Evolutionary conservation across 2,329 filamentous ascomycete genomes (phyloP), one percentile per base, ranked within the genome.

Genomic region (Venturia pyrina): DNA sequence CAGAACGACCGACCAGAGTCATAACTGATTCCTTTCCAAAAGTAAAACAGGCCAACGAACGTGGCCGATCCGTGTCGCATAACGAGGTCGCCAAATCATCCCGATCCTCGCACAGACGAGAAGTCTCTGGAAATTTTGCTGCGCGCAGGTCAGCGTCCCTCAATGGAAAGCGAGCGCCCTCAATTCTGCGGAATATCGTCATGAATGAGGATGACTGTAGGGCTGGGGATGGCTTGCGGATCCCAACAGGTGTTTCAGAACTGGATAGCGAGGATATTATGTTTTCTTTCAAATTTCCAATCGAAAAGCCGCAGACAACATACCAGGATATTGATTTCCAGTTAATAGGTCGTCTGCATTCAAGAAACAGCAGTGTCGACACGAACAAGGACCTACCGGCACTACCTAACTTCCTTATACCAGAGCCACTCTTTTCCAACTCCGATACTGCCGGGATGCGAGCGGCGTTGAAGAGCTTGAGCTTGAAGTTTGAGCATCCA

Each of bases 351-450:
- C 7, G 7, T 11, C 32, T 37, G 13, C 53, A 59, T 13, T 59
- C 53, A 3, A 59, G 53, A n/a, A 59, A 59, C 53, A 43, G 40
- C 60, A 62, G 40, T 15, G 19, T 57, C 41, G 32, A 61, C n/a
- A 21, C 28, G 15, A 43, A 67, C 34, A 66, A 67, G 28, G 63
- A 65, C 3, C 53, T 66, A 19, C 66, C 65, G 15, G n/a, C 53
- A 2, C 65, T 65, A 43, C 65, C 66, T 2, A 8, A 53, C 3
- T 67, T 48, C 41, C 65, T 67, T n/a, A 24, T 66, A 17, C 65
- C 66, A 15, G 17, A 66, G 37, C 66, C 65, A 17, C 59, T 63
- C 10, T 66, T 61, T n/a, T 34, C 17, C 46, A 21, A 50, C 37
- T 40, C 43, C 11, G 62, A 64, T 24, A 8, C 41, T 17, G 46